A percentile compares a stretch with the other conserved stretches of the same genome.
These are phyloP conservation scores for Rutstroemia sp. DNA, from an alignment of 2,329 filamentous ascomycete genomes.

Conservation along the genomic window DNA sequence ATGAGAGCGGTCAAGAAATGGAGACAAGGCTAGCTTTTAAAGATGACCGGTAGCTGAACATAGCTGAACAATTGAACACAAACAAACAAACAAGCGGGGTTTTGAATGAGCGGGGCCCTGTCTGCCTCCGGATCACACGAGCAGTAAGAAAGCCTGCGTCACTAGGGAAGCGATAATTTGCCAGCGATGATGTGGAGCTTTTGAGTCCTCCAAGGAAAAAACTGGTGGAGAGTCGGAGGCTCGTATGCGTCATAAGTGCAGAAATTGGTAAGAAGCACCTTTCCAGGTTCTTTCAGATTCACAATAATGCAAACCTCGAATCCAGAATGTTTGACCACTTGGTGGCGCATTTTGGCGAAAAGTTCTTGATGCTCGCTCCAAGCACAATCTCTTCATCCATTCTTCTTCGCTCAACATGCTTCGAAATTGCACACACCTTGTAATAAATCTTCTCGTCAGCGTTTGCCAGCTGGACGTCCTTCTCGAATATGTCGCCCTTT, in stretches of 20 bases:
- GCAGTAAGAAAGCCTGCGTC: not conserved
- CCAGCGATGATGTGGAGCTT: slow-evolving; percentile 1
- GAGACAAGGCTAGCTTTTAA: slow-evolving; percentile 1
- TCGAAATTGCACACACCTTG: slow-evolving; percentile 63
- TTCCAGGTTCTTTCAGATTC: slow-evolving; percentile 1
- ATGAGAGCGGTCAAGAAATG: not conserved
- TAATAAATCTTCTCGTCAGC: slow-evolving; percentile 72
- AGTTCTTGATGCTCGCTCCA: not conserved
- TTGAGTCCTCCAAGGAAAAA: not conserved
- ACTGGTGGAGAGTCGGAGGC: not conserved
- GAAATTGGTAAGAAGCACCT: not conserved
- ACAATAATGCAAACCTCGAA: slow-evolving; percentile 2
- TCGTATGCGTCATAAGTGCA: slow-evolving; percentile 8
- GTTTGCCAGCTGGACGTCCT: slow-evolving; percentile 67
- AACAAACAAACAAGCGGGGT: slow-evolving; percentile 10
- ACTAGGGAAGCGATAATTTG: slow-evolving; percentile 1
- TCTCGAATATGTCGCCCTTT: slow-evolving; percentile 65
- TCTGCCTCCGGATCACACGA: not conserved
- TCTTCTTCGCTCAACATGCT: not conserved
- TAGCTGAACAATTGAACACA: not conserved
- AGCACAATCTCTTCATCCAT: not conserved
- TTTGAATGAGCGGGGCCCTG: slow-evolving; percentile 3
- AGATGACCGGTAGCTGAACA: slow-evolving; percentile 2
- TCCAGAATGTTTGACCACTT: slow-evolving; percentile 3
- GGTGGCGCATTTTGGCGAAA: not conserved